phyloP scores from a whole-genome alignment of 2,329 filamentous ascomycete species.

The Talaromyces sp. region DNA sequence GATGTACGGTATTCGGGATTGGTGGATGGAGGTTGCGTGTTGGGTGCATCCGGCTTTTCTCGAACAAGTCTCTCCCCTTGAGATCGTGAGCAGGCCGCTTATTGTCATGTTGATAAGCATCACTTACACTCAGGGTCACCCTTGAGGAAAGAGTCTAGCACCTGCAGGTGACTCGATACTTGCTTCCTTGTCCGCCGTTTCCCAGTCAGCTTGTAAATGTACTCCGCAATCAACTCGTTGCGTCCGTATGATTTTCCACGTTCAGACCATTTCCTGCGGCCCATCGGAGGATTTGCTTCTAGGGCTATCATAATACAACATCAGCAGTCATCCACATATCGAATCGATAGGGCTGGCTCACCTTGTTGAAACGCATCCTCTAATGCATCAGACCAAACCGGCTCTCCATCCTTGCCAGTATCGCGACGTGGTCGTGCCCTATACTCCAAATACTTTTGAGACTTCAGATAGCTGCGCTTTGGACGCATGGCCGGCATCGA shows the following conservation, averaged over 20 bases:
- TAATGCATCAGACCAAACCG: constrained; percentile 46
- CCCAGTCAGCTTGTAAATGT: constrained; percentile 55
- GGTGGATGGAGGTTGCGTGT: constrained; percentile 29
- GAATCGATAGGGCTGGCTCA: constrained; percentile 25
- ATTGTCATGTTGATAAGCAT: constrained; percentile 12
- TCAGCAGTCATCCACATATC: background rate
- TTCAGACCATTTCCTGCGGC: constrained; percentile 52
- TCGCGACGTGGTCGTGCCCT: constrained; percentile 42
- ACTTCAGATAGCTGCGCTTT: constrained; percentile 37
- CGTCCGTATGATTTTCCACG: constrained; percentile 55
- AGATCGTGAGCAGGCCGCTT: constrained; percentile 4
- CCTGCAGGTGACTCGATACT: constrained; percentile 63
- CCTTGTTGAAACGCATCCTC: constrained; percentile 50
- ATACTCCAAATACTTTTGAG: constrained; percentile 46
- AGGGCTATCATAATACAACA: constrained; percentile 40
- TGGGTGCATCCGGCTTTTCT: constrained; percentile 35
- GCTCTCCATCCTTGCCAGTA: constrained; percentile 42
- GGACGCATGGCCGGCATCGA: constrained; percentile 15
- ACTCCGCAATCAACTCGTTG: constrained; percentile 61
- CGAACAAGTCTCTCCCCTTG: constrained; percentile 40
- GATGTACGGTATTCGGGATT: constrained; percentile 33
- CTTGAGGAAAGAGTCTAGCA: constrained; percentile 56
- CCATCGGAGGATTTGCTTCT: constrained; percentile 56
- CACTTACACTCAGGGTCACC: constrained; percentile 52
- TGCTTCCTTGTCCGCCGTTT: constrained; percentile 55